Conservation (phyloP, 148 eudicot genomes). For the Suaeda aralocaspica region DNA sequence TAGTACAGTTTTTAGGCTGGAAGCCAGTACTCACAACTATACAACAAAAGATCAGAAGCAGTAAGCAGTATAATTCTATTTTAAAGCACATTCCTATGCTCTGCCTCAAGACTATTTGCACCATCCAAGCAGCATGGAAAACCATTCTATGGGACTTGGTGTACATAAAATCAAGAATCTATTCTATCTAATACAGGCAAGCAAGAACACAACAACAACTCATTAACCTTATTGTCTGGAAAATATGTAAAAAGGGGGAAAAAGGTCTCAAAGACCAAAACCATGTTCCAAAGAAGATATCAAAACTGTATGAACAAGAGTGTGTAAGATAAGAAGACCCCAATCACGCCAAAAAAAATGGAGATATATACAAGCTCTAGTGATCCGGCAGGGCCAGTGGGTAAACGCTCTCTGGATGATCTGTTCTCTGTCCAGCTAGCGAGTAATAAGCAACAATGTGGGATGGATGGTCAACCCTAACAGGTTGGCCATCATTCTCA, state of each 20-base stretch:
- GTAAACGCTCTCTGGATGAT: slow-evolving; percentile 56
- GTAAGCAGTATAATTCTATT: background rate
- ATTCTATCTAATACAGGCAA: background rate
- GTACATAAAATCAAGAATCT: background rate
- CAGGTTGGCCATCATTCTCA: slow-evolving; percentile 39
- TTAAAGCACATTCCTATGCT: background rate
- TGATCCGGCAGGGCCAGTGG: slow-evolving; percentile 31
- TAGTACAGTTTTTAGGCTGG: background rate
- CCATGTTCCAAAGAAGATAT: slow-evolving; percentile 4
- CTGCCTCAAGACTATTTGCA: background rate
- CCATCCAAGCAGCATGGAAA: background rate
- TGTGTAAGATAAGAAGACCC: slow-evolving; percentile 12
- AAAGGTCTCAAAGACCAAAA: slow-evolving; percentile 15
- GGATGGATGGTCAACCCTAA: slow-evolving; percentile 54
- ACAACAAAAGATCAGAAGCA: background rate
- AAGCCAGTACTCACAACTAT: too few species aligned
- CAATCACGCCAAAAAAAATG: background rate
- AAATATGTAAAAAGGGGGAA: slow-evolving; percentile 5
- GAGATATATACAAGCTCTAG: slow-evolving; percentile 16
- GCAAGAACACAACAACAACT: slow-evolving; percentile 20
- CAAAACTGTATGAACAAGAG: slow-evolving; percentile 21
- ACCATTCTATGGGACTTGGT: background rate
- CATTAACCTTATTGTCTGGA: slow-evolving; percentile 7
- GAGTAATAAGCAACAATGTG: slow-evolving; percentile 88
- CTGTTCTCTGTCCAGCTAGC: slow-evolving; percentile 76